Conservation (phyloP, 2,329 filamentous ascomycete genomes). For the Leptographium galeiforme region DNA sequence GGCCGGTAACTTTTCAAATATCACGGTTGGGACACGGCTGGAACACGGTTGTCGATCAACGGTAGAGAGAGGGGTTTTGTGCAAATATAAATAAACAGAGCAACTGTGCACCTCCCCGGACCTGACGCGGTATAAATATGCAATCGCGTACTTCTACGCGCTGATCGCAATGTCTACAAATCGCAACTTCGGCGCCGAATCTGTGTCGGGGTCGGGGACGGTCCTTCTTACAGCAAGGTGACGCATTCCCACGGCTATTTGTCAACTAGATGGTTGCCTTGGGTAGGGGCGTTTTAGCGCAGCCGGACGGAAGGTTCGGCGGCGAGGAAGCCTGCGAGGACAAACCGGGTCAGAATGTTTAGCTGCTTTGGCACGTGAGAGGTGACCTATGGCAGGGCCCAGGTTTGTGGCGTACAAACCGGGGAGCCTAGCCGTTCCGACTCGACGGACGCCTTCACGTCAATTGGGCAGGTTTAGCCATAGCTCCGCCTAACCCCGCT, state of each 20-base stretch:
- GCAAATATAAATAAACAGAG: too few species aligned
- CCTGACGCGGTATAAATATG: background rate
- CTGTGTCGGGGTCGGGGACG: background rate
- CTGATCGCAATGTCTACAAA: background rate
- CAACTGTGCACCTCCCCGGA: too few species aligned
- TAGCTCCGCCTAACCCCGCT: background rate
- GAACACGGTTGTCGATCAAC: too few species aligned
- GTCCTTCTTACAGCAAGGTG: background rate
- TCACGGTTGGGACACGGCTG: too few species aligned
- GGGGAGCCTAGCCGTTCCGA: background rate
- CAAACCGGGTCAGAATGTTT: slow-evolving; percentile 2
- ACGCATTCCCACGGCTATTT: background rate
- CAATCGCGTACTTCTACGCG: background rate
- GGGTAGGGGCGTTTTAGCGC: background rate
- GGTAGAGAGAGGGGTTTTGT: too few species aligned
- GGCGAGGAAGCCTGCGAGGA: slow-evolving; percentile 6
- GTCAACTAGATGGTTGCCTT: background rate
- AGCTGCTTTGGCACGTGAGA: slow-evolving; percentile 1
- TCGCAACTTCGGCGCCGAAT: background rate
- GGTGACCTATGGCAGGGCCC: background rate
- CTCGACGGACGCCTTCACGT: too few species aligned
- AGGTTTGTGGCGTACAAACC: background rate
- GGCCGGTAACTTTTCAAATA: background rate
- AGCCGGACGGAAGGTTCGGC: slow-evolving; percentile 7
- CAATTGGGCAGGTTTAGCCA: background rate